Percentiles rank a stretch among this genome's conserved stretches.
phyloP scores from a whole-genome alignment of 805 yeast species.

The Candida mattraensis region DNA sequence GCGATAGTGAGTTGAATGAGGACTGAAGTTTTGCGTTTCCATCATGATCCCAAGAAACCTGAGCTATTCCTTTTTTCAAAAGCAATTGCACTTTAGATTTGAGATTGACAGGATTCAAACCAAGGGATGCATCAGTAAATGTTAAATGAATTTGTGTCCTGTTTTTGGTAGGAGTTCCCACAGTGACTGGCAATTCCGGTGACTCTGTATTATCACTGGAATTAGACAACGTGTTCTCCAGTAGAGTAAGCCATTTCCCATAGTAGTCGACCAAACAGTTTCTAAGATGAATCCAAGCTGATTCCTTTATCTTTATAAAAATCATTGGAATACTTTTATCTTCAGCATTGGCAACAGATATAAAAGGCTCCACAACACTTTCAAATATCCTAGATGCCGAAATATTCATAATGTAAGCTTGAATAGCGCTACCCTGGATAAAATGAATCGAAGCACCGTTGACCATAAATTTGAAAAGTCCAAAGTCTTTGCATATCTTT shows the following conservation, averaged over 20 bases:
- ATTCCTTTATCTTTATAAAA: conserved; percentile 38
- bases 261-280: conserved; percentile 56
- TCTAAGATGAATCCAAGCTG: conserved; percentile 44
- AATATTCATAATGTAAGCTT: conserved; percentile 15
- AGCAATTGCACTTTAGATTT: conserved; percentile 52
- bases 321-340: conserved; percentile 40
- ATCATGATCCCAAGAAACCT: conserved; percentile 36
- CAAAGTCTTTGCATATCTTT: conserved; percentile 33
- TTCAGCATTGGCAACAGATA: conserved; percentile 35
- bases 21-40: conserved; percentile 24
- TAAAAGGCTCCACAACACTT: conserved; percentile 28
- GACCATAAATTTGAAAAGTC: conserved; percentile 27
- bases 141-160: conserved; percentile 29
- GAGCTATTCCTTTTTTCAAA: conserved; percentile 54
- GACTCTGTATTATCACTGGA: neutral
- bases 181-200: neutral
- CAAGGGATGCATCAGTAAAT: conserved; percentile 56
- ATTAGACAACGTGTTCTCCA: conserved; percentile 33
- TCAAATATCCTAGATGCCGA: conserved; percentile 8
- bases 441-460: conserved; percentile 18
- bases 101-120: conserved; percentile 63
- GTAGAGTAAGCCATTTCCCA: conserved; percentile 54
- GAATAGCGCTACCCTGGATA: conserved; percentile 17
- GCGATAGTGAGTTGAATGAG: conserved; percentile 47
- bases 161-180: neutral